Percentiles rank a stretch among this genome's conserved stretches.
These are phyloP conservation scores for Globisporangium iwayamae DNA, from an alignment of 352 stramenopile genomes.

Conservation along the genomic window DNA sequence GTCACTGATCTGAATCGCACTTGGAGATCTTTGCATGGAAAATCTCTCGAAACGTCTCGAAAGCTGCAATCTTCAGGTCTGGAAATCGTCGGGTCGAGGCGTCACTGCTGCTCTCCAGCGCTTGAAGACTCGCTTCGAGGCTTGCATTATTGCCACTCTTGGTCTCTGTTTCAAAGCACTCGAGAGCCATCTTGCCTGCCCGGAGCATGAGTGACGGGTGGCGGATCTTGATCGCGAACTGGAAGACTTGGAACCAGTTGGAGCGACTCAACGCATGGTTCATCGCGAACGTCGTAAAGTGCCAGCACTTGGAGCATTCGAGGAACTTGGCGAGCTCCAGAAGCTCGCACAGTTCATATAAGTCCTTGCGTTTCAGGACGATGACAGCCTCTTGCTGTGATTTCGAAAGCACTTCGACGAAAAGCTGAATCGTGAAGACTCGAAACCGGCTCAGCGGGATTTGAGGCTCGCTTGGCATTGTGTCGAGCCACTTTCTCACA, in stretches of 20 bases:
- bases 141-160: not conserved
- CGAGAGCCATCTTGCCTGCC: constrained; percentile 8
- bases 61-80: constrained; percentile 10
- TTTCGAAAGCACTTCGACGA: constrained; percentile 8
- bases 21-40: constrained; percentile 2
- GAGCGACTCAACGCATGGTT: not conserved
- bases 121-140: not conserved
- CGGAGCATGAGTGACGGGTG: constrained; percentile 16
- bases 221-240: constrained; percentile 2
- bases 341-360: not conserved
- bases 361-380: not conserved
- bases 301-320: constrained; percentile 16
- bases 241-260: constrained; percentile 8
- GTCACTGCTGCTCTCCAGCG: not conserved
- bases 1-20: not conserved
- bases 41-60: constrained; percentile 6
- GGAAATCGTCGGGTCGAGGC: not conserved
- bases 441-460: not conserved
- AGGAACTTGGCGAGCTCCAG: constrained; percentile 12
- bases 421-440: not conserved
- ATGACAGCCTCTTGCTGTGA: constrained; percentile 13
- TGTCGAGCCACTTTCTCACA: not conserved
- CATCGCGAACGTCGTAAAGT: constrained; percentile 16
- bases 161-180: not conserved
- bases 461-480: not conserved